These are phyloP conservation scores for Circinella minor DNA, from an alignment of 371 early-diverging fungal species.

Conservation along the genomic window DNA sequence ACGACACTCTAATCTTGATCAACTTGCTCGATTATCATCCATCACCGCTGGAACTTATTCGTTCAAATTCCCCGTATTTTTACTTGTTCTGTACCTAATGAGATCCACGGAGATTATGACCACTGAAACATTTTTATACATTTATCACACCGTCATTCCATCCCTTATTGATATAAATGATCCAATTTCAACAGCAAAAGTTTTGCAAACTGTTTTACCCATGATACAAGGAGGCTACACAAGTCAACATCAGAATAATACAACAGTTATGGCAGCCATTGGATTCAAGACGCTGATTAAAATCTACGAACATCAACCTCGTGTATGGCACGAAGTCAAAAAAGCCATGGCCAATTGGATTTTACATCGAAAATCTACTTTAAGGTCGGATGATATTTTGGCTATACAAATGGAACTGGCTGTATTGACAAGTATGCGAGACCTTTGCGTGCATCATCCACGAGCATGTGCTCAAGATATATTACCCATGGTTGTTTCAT, in stretches of 20 bases:
- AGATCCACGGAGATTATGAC: slow-evolving; percentile 34
- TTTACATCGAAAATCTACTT: slow-evolving; percentile 45
- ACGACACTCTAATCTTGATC: slow-evolving; percentile 26
- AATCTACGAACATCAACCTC: slow-evolving; percentile 56
- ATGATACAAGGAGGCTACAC: slow-evolving; percentile 35
- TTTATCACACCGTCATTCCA: slow-evolving; percentile 52
- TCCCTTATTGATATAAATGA: slow-evolving; percentile 51
- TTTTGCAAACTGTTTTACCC: slow-evolving; percentile 50
- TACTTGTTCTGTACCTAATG: slow-evolving; percentile 54
- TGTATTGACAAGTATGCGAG: slow-evolving; percentile 56
- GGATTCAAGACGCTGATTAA: slow-evolving; percentile 52
- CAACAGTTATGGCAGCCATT: slow-evolving; percentile 50
- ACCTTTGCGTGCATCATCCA: slow-evolving; percentile 49
- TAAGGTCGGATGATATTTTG: slow-evolving; percentile 25
- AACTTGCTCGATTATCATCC: slow-evolving; percentile 29
- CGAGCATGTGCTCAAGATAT: slow-evolving; percentile 56
- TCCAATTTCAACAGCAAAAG: slow-evolving; percentile 53
- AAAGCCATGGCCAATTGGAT: slow-evolving; percentile 61
- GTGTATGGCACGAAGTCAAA: slow-evolving; percentile 64
- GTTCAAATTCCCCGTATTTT: slow-evolving; percentile 49
- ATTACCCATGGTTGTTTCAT: slow-evolving; percentile 55
- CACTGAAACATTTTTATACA: slow-evolving; percentile 34
- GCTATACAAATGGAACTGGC: slow-evolving; percentile 58
- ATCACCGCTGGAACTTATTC: slow-evolving; percentile 21
- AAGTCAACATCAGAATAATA: slow-evolving; percentile 19